Evolutionary conservation across 352 stramenopile genomes (phyloP).

Genomic region (Stramenopiles sp.): DNA sequence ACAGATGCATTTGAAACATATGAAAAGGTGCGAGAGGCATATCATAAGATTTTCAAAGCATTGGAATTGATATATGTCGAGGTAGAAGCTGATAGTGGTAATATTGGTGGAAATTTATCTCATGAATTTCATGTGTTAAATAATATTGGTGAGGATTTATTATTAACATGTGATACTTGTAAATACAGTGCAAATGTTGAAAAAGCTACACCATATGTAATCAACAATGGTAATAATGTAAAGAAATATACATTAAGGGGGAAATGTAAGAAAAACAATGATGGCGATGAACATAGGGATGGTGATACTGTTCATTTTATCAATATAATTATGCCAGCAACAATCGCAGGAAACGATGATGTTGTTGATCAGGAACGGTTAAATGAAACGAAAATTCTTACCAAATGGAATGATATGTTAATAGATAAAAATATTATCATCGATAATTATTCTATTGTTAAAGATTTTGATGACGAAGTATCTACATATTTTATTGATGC

Average conservation of each 20-base stretch:
- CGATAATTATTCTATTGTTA: slow-evolving; percentile 6
- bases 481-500: slow-evolving; percentile 9
- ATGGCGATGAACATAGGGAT: neutral
- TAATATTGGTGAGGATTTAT: slow-evolving; percentile 47
- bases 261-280: neutral
- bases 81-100: slow-evolving; percentile 55
- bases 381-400: slow-evolving; percentile 15
- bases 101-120: slow-evolving; percentile 57
- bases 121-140: slow-evolving; percentile 65
- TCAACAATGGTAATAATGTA: neutral
- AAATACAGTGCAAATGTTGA: slow-evolving; percentile 62
- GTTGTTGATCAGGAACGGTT: slow-evolving; percentile 18
- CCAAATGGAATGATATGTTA: slow-evolving; percentile 15
- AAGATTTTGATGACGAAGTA: neutral
- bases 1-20: slow-evolving; percentile 41
- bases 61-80: slow-evolving; percentile 43
- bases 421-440: slow-evolving; percentile 34
- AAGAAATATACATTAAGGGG: slow-evolving; percentile 42
- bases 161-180: slow-evolving; percentile 43
- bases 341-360: slow-evolving; percentile 15
- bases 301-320: neutral
- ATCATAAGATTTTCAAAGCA: slow-evolving; percentile 41
- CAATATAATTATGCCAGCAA: slow-evolving; percentile 14
- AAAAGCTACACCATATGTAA: neutral
- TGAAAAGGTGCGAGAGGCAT: slow-evolving; percentile 43